A percentile compares a stretch with the other conserved stretches of the same genome.
Conservation (phyloP, 176 grass and related monocot genomes). For the Bonia amplexicaulis region DNA sequence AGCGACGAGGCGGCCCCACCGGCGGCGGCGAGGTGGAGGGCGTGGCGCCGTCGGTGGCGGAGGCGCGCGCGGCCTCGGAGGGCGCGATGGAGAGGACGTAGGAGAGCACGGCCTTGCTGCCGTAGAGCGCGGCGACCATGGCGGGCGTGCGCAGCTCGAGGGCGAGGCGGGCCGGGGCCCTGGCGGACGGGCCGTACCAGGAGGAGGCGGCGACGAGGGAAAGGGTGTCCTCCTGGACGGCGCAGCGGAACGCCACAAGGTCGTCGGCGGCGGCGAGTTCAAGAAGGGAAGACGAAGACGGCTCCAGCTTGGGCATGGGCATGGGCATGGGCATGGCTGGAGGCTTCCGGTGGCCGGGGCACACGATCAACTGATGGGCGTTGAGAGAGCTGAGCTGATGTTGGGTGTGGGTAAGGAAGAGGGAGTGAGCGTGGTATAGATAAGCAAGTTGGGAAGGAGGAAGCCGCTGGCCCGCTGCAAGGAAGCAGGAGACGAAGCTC, state of each 20-base stretch:
- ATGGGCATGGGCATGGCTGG: background rate
- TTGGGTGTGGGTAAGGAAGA: background rate
- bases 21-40: conserved; percentile 54
- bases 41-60: conserved; percentile 52
- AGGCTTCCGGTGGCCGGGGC: background rate
- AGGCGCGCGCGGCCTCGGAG: conserved; percentile 38
- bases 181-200: conserved; percentile 52
- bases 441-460: background rate
- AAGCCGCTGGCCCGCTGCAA: too few species aligned
- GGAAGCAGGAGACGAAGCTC: background rate
- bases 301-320: background rate
- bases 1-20: conserved; percentile 24
- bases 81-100: conserved; percentile 47
- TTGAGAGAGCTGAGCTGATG: background rate
- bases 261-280: conserved; percentile 59
- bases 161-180: conserved; percentile 9
- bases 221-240: conserved; percentile 28
- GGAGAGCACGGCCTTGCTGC: conserved; percentile 29
- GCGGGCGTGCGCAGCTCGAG: conserved; percentile 60
- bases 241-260: conserved; percentile 35
- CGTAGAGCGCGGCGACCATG: conserved; percentile 65
- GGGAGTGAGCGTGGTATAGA: background rate
- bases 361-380: background rate
- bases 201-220: background rate
- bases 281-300: conserved; percentile 33